Evolutionary conservation across 108 stramenopile species (phyloP), one percentile per base, ranked within the genome.

Genomic region (Nitzschia sp.): DNA sequence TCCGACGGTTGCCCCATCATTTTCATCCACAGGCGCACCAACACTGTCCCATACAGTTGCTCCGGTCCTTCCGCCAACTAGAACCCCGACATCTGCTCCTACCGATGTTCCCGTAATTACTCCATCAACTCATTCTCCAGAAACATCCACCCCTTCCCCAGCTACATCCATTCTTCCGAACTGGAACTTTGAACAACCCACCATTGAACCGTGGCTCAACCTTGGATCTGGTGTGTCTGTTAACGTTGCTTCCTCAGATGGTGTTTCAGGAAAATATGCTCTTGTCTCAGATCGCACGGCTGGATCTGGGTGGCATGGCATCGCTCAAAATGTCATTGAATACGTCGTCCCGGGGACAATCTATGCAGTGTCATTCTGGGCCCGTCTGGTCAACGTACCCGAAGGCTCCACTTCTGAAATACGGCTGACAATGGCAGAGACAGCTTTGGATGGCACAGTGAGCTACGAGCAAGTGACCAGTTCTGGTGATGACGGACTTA

Each of bases 151-250:
- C 29, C 29, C 29, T 34, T 34, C 29, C 1, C 1, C 1, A 34
- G 29, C 5, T 34, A 5, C 29, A 1, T 34, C 29, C 29, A 48
- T 48, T 17, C 46, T 48, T 3, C 46, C 46, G 3, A 48, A 48
- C 17, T 48, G 46, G 46, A 48, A 48, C 46, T 48, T 48, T 48
- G 46, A 48, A 48, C n/a, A 48, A 6, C 46, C 46, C 14, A 48
- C 17, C 46, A 15, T 48, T 6, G 46, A 15, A 5, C 46, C 46
- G n/a, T 48, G 46, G 46, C 3, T 15, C 6, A 6, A 17, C 5
- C 14, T 17, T 17, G 46, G 46, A 3, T 48, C 17, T 3, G 6
- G 17, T 48, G 29, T 34, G 1, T 15, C 14, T 3, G 6, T 48
- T 17, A 3, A 2, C 3, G n/a, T 48, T 2, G 46, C 46, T 15